phyloP scores from a whole-genome alignment of 2,329 filamentous ascomycete species.

The Cladophialophora chaetospira region DNA sequence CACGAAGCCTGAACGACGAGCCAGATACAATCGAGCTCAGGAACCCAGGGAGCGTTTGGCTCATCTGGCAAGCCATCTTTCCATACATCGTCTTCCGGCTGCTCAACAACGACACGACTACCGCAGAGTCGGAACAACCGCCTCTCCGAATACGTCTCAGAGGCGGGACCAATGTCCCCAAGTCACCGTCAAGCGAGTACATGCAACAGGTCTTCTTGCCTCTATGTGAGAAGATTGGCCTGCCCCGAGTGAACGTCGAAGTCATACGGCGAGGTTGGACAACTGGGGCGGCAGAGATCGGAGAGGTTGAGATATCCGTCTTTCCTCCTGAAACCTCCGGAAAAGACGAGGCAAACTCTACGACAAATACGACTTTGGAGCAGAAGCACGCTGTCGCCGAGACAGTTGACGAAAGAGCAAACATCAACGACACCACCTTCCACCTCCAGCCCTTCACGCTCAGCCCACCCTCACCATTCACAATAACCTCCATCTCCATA shows the following conservation, averaged over 20 bases:
- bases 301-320: conserved; percentile 53
- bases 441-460: conserved; percentile 41
- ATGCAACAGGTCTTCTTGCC: conserved; percentile 58
- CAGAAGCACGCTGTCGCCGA: neutral
- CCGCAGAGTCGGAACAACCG: neutral
- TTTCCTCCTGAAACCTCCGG: conserved; percentile 39
- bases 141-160: conserved; percentile 48
- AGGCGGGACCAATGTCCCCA: conserved; percentile 61
- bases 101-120: neutral
- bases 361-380: neutral
- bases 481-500: conserved; percentile 41
- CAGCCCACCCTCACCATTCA: conserved; percentile 31
- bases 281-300: conserved; percentile 47
- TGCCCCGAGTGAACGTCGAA: conserved; percentile 48
- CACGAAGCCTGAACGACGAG: neutral
- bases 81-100: conserved; percentile 56
- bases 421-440: conserved; percentile 1
- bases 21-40: conserved; percentile 44
- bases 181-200: conserved; percentile 54
- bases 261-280: conserved; percentile 58
- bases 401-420: conserved; percentile 2
- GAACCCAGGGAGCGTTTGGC: conserved; percentile 56
- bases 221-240: conserved; percentile 53
- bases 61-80: conserved; percentile 62
- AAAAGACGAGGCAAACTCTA: neutral